Evolutionary conservation across 2,329 filamentous ascomycete genomes (phyloP), one percentile per base, ranked within the genome.

Genomic region (Graphilbum ipis-grandicollis): DNA sequence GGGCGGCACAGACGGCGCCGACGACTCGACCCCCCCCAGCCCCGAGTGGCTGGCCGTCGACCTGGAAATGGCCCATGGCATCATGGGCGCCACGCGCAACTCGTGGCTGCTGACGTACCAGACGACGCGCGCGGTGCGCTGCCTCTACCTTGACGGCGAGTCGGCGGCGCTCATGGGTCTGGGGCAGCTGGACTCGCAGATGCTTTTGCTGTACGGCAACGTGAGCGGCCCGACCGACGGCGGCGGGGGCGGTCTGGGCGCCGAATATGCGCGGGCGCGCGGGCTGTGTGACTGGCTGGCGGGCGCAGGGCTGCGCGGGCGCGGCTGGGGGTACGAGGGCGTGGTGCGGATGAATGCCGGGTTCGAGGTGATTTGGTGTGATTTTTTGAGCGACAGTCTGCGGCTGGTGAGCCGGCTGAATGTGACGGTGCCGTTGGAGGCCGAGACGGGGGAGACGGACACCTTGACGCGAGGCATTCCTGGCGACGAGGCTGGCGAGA

Each of bases 11-110:
- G 23, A 28, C 7, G 39, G 33, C 4, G 31, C 37, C 15, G 36
- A 31, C 10, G 22, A 17, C 8, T 18, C 3, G 5, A 41, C 54
- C 4, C 57, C 62, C 4, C 57, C 60, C 14, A 63, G 56, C 38
- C 63, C 63, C 12, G 65, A 68, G 48, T 68, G 63, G 63, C 50
- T 68, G 18, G 60, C 63, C 6, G 62, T 68, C 43, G 65, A 68
- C 45, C 50, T 62, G 46, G 62, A 62, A 39, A 68, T 67, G 64
- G 55, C 62, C n/a, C 68, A 68, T 43, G 60, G 59, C 5, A 67
- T 68, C 42, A 66, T 65, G 56, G 63, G 64, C 17, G 50, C 50
- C 1, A 51, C 52, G 19, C 51, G 56, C 25, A 48, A 59, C 35
- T 61, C 59, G 9, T 57, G 59, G 40, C 52, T 68, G 51, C 51